Evolutionary conservation across 1,139 yeast species (phyloP), one percentile per base, ranked within the genome.

Genomic region (Hansenula lynferdii): DNA sequence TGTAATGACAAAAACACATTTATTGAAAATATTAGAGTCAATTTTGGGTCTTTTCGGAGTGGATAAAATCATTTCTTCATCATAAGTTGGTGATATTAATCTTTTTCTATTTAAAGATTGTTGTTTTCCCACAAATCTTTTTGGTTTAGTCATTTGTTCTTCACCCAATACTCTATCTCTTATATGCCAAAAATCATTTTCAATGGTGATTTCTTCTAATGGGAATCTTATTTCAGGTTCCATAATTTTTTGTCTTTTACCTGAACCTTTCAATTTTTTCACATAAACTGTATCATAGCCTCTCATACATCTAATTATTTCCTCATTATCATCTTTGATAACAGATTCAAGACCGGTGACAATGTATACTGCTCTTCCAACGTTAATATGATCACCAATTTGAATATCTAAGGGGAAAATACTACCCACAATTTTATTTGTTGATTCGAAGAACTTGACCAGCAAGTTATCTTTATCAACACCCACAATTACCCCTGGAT

Each of bases 271-370:
- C 23, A 56, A 41, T 34, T 60, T 60, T 40, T 54, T 59, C 8
- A 72, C 55, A 44, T 64, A 54, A 2, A 76, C 69, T 4, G 66
- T 56, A 53, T 78, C 78, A 51, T 64, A 80, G 0, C 87, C 87
- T 49, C 86, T 59, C 40, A 78, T 64, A 50, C 86, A 80, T 31
- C 64, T 56, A 6, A 79, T 68, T 0, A 49, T 40, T 23, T 43
- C 31, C 7, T 39, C 50, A 8, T 36, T 38, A 18, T 42, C 25
- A 8, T 31, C 15, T 15, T 15, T 20, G 29, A 32, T 24, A n/a
- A 36, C 44, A 35, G 62, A 53, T 30, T 63, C 59, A 28, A 80
- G 55, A 2, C 80, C 84, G 3, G 70, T 63, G 1, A 80, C 75
- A 11, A 53, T 48, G 42, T 64, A 73, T 12, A 54, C 54, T n/a